Evolutionary conservation across 129 eudicot genomes (phyloP).

Genomic region (Logfia minima): DNA sequence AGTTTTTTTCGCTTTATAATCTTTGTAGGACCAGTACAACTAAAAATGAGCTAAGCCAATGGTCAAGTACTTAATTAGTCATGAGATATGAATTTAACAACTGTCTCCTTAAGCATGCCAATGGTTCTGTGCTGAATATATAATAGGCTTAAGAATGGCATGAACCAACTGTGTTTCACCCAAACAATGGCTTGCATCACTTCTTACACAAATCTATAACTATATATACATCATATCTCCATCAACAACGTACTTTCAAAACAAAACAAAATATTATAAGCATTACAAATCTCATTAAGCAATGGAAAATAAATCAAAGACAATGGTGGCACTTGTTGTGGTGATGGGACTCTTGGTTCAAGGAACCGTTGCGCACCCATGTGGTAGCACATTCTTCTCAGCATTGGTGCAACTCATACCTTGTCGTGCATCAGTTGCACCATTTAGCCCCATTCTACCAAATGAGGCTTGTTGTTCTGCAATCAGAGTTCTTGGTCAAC

Average conservation of each 20-base stretch:
- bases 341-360: constrained; percentile 39
- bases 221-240: constrained; percentile 7
- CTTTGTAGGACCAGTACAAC: constrained; percentile 3
- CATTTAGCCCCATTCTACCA: constrained; percentile 82
- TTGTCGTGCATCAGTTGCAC: constrained; percentile 79
- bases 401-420: constrained; percentile 94
- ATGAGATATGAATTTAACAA: constrained; percentile 44
- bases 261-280: background rate
- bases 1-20: background rate
- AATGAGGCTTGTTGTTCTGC: constrained; percentile 78
- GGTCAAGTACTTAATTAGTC: constrained; percentile 25
- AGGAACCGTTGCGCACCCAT: constrained; percentile 47
- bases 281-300: constrained; percentile 5
- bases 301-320: constrained; percentile 39
- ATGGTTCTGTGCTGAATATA: constrained; percentile 19
- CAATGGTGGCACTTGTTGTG: constrained; percentile 23
- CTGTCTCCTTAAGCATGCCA: constrained; percentile 34
- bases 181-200: constrained; percentile 31
- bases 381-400: constrained; percentile 83
- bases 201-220: constrained; percentile 26
- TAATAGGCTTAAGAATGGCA: constrained; percentile 26
- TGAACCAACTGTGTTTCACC: constrained; percentile 44
- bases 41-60: background rate
- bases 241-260: background rate
- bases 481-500: constrained; percentile 78